phyloP scores from a whole-genome alignment of 164 flowering plant species.

The Pachysandra terminalis region DNA sequence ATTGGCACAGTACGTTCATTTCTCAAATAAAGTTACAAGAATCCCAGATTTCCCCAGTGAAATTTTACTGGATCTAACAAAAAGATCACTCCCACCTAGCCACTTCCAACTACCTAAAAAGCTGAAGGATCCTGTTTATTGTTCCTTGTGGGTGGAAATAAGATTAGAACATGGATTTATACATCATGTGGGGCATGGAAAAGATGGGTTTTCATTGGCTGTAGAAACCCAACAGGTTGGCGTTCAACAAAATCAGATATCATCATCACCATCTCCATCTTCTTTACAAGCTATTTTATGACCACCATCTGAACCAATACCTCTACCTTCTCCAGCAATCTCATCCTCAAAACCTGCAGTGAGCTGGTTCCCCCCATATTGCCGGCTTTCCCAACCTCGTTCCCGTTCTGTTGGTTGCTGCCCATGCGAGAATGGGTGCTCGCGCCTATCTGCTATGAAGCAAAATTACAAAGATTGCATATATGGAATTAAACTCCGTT shows the following conservation, averaged over 20 bases:
- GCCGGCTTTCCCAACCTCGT: constrained; percentile 18
- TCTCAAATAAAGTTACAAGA: constrained; percentile 23
- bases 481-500: not conserved
- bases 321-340: constrained; percentile 20
- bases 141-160: constrained; percentile 2
- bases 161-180: constrained; percentile 13
- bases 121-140: too few species aligned
- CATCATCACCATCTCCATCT: constrained; percentile 15
- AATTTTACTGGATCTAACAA: constrained; percentile 9
- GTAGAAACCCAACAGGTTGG: too few species aligned
- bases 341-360: constrained; percentile 13
- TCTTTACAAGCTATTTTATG: too few species aligned
- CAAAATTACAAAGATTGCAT: not conserved
- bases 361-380: constrained; percentile 13
- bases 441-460: constrained; percentile 30
- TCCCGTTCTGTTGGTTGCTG: constrained; percentile 25
- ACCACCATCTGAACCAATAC: constrained; percentile 19
- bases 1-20: constrained; percentile 10
- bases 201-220: not conserved
- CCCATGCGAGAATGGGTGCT: constrained; percentile 28
- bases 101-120: too few species aligned
- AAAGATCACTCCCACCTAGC: not conserved
- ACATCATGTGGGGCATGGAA: not conserved
- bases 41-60: constrained; percentile 6
- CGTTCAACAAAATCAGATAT: constrained; percentile 6